These are phyloP conservation scores for Fusarium heterosporum DNA, from an alignment of 2,329 filamentous ascomycete genomes.

Conservation along the genomic window DNA sequence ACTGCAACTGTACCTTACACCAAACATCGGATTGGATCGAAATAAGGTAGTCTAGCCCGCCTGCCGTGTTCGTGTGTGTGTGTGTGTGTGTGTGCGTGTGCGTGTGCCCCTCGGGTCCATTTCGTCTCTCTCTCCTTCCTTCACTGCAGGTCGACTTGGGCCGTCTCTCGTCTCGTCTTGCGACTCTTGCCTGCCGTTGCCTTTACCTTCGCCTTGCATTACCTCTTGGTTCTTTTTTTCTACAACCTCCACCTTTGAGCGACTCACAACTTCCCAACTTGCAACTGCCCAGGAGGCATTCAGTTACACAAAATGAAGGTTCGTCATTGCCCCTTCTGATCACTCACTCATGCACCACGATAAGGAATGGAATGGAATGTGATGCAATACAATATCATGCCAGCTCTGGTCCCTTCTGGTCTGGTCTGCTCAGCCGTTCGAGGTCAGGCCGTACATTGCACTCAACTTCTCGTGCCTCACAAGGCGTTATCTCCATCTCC, in stretches of 20 bases:
- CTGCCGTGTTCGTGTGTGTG: not conserved
- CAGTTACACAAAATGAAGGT: slow-evolving; percentile 55
- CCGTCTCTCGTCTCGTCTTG: not conserved
- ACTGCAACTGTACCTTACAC: slow-evolving; percentile 16
- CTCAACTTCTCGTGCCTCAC: slow-evolving; percentile 19
- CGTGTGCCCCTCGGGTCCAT: slow-evolving; percentile 6
- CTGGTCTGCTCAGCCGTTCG: not conserved
- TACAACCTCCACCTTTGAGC: slow-evolving; percentile 36
- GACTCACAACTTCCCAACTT: slow-evolving; percentile 43
- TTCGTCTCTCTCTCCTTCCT: slow-evolving; percentile 3
- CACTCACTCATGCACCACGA: slow-evolving; percentile 27
- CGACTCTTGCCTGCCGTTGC: slow-evolving; percentile 17
- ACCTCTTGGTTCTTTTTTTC: slow-evolving; percentile 42
- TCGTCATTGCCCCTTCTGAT: slow-evolving; percentile 45
- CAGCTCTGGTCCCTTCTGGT: not conserved
- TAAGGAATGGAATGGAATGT: slow-evolving; percentile 7
- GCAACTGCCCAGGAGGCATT: slow-evolving; percentile 47
- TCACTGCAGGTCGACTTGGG: not conserved
- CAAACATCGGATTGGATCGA: slow-evolving; percentile 39
- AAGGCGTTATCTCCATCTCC: slow-evolving; percentile 16
- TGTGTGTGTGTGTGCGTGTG: not conserved
- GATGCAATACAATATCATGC: not conserved
- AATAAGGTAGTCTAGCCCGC: slow-evolving; percentile 41
- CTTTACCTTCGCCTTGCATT: slow-evolving; percentile 25
- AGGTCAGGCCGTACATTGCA: slow-evolving; percentile 18